Conservation (phyloP, 345 rosid genomes). For the Syzygium jambos region DNA sequence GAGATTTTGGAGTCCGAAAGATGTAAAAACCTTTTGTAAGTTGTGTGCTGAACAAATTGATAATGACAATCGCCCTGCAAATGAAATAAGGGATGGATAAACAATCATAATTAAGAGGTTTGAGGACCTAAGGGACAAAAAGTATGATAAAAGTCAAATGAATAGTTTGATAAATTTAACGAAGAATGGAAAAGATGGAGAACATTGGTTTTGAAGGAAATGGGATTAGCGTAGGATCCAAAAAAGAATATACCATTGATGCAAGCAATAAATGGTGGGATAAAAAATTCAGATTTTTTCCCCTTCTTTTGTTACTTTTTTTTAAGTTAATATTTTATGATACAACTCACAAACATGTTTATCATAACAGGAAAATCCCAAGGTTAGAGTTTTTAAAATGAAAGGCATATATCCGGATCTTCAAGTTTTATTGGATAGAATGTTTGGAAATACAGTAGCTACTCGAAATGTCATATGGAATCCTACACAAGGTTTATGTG, state of each 20-base stretch:
- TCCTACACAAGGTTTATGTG: background rate
- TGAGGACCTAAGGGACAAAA: background rate
- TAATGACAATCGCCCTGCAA: background rate
- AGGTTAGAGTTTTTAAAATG: too few relatives aligned
- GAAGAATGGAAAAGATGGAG: background rate
- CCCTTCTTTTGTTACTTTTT: too few relatives aligned
- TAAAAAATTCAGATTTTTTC: too few relatives aligned
- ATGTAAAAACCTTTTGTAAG: background rate
- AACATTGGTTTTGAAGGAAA: too few relatives aligned
- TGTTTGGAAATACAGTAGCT: background rate
- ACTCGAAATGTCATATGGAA: accelerated
- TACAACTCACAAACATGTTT: background rate
- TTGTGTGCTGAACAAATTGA: background rate
- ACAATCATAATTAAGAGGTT: too few relatives aligned
- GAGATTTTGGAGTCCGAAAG: background rate
- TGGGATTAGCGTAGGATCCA: too few relatives aligned
- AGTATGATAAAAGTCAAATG: too few relatives aligned
- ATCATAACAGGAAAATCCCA: background rate
- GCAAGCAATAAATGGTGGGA: background rate
- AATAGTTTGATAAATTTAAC: background rate
- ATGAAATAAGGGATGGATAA: background rate
- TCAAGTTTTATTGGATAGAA: background rate
- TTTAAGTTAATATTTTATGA: background rate
- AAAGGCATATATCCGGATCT: background rate
- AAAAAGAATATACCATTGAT: background rate